Evolutionary conservation across 345 rosid species (phyloP).

Genomic region (Geranium brycei): DNA sequence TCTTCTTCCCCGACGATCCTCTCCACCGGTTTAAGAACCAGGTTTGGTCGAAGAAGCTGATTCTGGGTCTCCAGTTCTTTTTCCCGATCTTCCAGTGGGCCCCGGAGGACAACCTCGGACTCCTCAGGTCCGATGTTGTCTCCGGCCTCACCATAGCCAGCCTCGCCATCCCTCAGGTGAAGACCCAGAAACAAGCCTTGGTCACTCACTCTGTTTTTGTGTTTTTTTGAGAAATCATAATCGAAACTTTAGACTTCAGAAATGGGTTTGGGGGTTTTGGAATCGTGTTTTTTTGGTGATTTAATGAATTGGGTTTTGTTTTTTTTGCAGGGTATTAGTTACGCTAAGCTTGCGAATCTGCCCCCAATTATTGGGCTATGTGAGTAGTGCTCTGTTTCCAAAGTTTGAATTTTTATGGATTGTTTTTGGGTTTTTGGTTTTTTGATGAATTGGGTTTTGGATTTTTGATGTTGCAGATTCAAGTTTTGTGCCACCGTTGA

Average conservation of each 20-base stretch:
- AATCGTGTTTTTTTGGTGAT: background rate
- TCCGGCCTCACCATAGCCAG: slow-evolving; percentile 99
- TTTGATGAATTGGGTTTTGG: background rate
- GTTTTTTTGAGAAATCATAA: too few relatives aligned
- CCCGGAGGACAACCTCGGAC: slow-evolving; percentile 42
- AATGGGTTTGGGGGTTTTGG: background rate
- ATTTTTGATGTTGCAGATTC: slow-evolving; percentile 49
- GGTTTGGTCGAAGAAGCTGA: slow-evolving; percentile 34
- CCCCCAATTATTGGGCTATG: slow-evolving; percentile 92
- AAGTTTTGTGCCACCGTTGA: slow-evolving; percentile 93
- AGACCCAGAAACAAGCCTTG: background rate
- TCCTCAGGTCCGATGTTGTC: slow-evolving; percentile 73
- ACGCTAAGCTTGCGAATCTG: slow-evolving; percentile 94
- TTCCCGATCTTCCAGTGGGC: slow-evolving; percentile 83
- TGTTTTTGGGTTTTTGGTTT: background rate
- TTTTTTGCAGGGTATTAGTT: slow-evolving; percentile 76
- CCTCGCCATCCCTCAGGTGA: slow-evolving; percentile 97
- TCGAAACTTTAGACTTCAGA: too few relatives aligned
- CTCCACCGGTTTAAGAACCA: slow-evolving; percentile 71
- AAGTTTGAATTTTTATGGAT: slow-evolving; percentile 1
- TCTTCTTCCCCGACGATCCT: slow-evolving; percentile 97
- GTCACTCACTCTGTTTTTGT: background rate
- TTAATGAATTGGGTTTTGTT: background rate
- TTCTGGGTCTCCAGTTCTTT: slow-evolving; percentile 52
- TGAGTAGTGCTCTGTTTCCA: slow-evolving; percentile 25